Evolutionary conservation across 768 basidiomycete genomes (phyloP).

Genomic region (Leccinum aurantiacum): DNA sequence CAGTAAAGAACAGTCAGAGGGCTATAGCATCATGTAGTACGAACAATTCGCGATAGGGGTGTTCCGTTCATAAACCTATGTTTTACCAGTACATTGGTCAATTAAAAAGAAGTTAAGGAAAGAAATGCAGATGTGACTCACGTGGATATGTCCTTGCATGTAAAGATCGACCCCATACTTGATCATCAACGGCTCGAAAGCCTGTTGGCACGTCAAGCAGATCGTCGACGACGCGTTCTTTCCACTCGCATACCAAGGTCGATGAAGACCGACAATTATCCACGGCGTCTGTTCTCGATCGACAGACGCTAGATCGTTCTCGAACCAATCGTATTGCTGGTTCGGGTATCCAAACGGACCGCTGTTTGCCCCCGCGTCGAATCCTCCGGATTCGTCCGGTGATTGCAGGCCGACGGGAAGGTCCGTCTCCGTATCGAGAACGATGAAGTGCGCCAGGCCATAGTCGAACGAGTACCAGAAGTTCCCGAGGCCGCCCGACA

Average conservation of each 20-base stretch:
- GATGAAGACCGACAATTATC: conserved; percentile 30
- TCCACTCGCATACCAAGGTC: conserved; percentile 27
- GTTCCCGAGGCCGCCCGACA: conserved; percentile 27
- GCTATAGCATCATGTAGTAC: not conserved
- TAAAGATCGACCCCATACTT: conserved; percentile 33
- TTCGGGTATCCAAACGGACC: conserved; percentile 31
- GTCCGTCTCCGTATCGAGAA: conserved; percentile 27
- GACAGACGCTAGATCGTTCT: conserved; percentile 24
- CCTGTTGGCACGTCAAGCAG: conserved; percentile 25
- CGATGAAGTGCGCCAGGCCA: conserved; percentile 29
- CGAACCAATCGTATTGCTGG: conserved; percentile 30
- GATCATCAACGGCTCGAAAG: conserved; percentile 32
- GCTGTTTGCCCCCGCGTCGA: conserved; percentile 20
- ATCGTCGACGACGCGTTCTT: conserved; percentile 6
- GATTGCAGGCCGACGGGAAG: conserved; percentile 26
- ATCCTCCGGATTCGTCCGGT: conserved; percentile 24
- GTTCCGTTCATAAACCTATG: conserved; percentile 28
- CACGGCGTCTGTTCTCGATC: conserved; percentile 28
- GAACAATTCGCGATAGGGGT: conserved; percentile 27
- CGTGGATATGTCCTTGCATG: conserved; percentile 31
- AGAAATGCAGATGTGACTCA: conserved; percentile 5
- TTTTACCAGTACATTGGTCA: not conserved
- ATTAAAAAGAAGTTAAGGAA: no score
- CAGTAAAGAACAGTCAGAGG: no score
- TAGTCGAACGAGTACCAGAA: conserved; percentile 35